Percentiles rank a stretch among this genome's conserved stretches.
Conservation (phyloP, 345 rosid species). For the Camelina laxa region DNA sequence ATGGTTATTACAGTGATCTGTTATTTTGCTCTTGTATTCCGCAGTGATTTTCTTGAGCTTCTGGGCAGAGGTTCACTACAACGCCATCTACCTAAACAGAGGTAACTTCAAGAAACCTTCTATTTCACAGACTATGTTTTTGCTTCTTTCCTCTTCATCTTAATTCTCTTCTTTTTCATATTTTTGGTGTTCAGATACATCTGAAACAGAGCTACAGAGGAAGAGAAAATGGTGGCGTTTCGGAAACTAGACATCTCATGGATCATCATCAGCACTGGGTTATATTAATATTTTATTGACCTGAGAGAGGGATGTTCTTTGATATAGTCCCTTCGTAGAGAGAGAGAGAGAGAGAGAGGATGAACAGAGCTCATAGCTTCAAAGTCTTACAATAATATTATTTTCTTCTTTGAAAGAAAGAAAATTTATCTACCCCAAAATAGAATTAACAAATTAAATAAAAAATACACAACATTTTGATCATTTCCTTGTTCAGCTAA, state of each 20-base stretch:
- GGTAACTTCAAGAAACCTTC: slow-evolving; percentile 42
- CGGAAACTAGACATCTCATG: slow-evolving; percentile 51
- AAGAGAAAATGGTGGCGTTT: slow-evolving; percentile 85
- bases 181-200: slow-evolving; percentile 40
- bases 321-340: slow-evolving; percentile 35
- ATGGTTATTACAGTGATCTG: slow-evolving; percentile 9
- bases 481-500: not conserved
- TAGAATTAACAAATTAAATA: slow-evolving; percentile 14
- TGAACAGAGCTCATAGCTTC: slow-evolving; percentile 39
- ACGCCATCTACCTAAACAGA: slow-evolving; percentile 75
- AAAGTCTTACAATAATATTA: slow-evolving; percentile 37
- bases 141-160: not conserved
- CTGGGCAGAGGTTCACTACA: slow-evolving; percentile 99
- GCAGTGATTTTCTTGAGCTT: slow-evolving; percentile 86
- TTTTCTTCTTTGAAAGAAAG: slow-evolving; percentile 36
- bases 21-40: slow-evolving; percentile 22
- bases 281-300: slow-evolving; percentile 38
- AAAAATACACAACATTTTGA: not conserved
- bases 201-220: slow-evolving; percentile 51
- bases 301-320: slow-evolving; percentile 27
- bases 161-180: not conserved
- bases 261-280: slow-evolving; percentile 30
- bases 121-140: not conserved
- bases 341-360: too few relatives aligned
- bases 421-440: not conserved